phyloP scores from a whole-genome alignment of 208 protist species.

The Acanthamoeba healyi region DNA sequence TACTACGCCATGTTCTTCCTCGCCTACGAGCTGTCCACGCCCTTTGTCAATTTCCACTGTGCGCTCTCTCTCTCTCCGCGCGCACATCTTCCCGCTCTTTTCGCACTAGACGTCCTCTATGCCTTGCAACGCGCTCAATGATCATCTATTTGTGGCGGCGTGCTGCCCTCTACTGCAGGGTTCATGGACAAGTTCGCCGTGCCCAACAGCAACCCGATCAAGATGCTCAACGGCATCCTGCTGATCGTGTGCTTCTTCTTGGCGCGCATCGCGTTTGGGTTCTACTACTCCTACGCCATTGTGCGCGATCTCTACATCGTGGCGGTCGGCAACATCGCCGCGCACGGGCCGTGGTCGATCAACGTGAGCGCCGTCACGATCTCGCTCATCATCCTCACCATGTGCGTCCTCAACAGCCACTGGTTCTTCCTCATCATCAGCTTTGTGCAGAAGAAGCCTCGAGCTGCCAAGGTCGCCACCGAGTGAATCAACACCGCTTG shows the following conservation, averaged over 20 bases:
- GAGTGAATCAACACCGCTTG: neutral
- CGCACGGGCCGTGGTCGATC: neutral
- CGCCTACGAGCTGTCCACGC: slow-evolving; percentile 43
- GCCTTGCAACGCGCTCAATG: too few relatives aligned
- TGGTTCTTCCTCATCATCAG: slow-evolving; percentile 48
- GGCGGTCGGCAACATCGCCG: neutral
- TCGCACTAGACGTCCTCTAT: too few relatives aligned
- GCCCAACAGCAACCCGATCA: slow-evolving; percentile 50
- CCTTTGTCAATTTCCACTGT: slow-evolving; percentile 54
- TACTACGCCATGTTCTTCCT: slow-evolving; percentile 52
- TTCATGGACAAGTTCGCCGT: slow-evolving; percentile 24
- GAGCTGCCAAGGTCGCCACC: neutral
- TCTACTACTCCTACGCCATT: slow-evolving; percentile 46
- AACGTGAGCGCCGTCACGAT: neutral
- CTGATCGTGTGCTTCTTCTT: slow-evolving; percentile 43
- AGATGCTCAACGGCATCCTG: slow-evolving; percentile 46
- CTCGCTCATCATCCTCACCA: slow-evolving; percentile 30
- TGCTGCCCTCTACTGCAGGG: too few relatives aligned
- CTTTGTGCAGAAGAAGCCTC: slow-evolving; percentile 37
- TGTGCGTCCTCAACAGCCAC: slow-evolving; percentile 42
- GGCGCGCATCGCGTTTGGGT: slow-evolving; percentile 27
- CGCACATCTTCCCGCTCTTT: too few relatives aligned
- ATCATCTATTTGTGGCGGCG: too few relatives aligned
- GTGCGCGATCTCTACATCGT: slow-evolving; percentile 34
- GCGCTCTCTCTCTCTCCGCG: neutral